phyloP scores from a whole-genome alignment of 2,329 filamentous ascomycete species.

The Aurifilum marmelostoma region DNA sequence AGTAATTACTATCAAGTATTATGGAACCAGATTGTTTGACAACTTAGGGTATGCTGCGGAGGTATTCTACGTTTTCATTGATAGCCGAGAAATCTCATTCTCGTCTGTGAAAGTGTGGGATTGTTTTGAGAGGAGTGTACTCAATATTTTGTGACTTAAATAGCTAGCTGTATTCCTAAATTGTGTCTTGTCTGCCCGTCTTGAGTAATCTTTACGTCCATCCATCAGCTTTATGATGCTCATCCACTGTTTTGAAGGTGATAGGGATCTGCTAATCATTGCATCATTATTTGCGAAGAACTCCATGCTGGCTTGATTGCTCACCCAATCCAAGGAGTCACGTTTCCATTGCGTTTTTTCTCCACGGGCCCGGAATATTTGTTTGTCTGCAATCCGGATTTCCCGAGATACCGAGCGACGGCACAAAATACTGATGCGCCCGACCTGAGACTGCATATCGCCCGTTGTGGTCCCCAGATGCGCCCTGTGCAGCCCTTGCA shows the following conservation, averaged over 20 bases:
- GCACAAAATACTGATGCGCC: constrained; percentile 3
- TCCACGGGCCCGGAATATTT: background rate
- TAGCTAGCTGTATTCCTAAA: too few species aligned
- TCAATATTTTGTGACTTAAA: too few species aligned
- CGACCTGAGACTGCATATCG: background rate
- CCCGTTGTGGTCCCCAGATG: background rate
- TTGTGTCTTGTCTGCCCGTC: background rate
- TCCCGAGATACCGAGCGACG: constrained; percentile 12
- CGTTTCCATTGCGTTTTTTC: background rate
- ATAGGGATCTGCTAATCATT: background rate
- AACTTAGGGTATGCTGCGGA: background rate
- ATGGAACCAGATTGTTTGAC: background rate
- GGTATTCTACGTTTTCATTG: background rate
- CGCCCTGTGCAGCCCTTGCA: constrained; percentile 7
- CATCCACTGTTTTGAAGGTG: background rate
- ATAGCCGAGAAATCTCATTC: background rate
- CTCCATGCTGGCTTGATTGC: background rate
- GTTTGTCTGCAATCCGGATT: background rate
- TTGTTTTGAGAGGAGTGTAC: too few species aligned
- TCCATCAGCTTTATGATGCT: background rate
- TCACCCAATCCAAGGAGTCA: background rate
- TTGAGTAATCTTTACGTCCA: too few species aligned
- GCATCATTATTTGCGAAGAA: background rate
- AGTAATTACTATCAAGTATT: background rate
- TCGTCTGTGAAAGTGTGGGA: too few species aligned